These are phyloP conservation scores for Alternaria sp. DNA, from an alignment of 2,329 filamentous ascomycete genomes.

Conservation along the genomic window DNA sequence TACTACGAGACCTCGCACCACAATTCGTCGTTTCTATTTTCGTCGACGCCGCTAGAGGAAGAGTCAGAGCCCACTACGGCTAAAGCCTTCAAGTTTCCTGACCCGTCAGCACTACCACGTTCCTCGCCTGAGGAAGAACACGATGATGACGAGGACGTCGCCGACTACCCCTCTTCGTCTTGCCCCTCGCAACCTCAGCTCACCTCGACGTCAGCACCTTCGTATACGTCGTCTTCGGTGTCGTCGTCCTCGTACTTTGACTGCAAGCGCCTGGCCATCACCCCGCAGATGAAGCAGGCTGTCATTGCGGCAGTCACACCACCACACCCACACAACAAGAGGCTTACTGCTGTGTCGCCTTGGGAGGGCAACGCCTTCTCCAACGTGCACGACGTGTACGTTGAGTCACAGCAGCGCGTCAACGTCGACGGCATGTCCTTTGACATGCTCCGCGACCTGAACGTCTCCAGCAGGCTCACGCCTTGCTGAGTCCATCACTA, in stretches of 20 bases:
- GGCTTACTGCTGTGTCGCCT: conserved; percentile 40
- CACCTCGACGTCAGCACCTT: conserved; percentile 41
- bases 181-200: conserved; percentile 34
- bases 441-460: conserved; percentile 42
- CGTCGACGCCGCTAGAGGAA: conserved; percentile 37
- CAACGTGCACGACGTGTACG: conserved; percentile 39
- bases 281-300: conserved; percentile 32
- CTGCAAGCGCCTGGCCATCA: conserved; percentile 33
- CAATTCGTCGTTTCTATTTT: conserved; percentile 38
- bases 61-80: conserved; percentile 27
- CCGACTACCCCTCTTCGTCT: conserved; percentile 23
- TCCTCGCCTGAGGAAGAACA: conserved; percentile 17
- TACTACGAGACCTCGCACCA: conserved; percentile 38
- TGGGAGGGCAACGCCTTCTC: conserved; percentile 39
- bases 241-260: conserved; percentile 45
- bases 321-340: conserved; percentile 22
- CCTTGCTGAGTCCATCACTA: conserved; percentile 25
- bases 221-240: conserved; percentile 29
- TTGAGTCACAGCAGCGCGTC: conserved; percentile 43
- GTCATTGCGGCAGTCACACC: conserved; percentile 43
- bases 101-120: conserved; percentile 16
- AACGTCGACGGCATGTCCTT: conserved; percentile 46
- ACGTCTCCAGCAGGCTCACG: conserved; percentile 30
- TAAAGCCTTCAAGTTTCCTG: conserved; percentile 30
- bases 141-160: conserved; percentile 20